Evolutionary conservation across 305 asterid genomes (phyloP).

Genomic region (Stenogyne calaminthoides): DNA sequence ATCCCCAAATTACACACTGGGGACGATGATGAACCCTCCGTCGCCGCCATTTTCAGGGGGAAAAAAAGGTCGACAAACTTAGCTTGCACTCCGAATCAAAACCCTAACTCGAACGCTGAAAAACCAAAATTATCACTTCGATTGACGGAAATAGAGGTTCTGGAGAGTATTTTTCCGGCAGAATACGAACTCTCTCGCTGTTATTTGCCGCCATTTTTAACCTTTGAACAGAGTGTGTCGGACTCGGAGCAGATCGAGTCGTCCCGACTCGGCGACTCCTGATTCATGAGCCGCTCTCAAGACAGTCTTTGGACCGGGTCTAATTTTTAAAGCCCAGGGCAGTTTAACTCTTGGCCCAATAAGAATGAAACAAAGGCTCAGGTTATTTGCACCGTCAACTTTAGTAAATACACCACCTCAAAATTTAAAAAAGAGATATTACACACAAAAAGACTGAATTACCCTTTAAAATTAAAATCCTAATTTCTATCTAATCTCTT

Average conservation of each 20-base stretch:
- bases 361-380: too few species aligned
- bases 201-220: slow-evolving; percentile 40
- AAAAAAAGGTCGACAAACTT: background rate
- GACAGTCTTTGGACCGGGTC: slow-evolving; percentile 18
- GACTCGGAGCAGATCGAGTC: slow-evolving; percentile 2
- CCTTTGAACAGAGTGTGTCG: slow-evolving; percentile 30
- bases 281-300: background rate
- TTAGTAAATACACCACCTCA: too few species aligned
- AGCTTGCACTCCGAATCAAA: slow-evolving; percentile 22
- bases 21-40: slow-evolving; percentile 41
- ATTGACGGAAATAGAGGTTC: background rate
- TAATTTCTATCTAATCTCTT: too few species aligned
- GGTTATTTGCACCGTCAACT: too few species aligned
- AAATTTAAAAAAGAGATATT: too few species aligned
- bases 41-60: slow-evolving; percentile 53
- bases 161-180: slow-evolving; percentile 19
- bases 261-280: background rate
- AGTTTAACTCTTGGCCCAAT: too few species aligned
- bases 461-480: too few species aligned
- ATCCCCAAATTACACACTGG: slow-evolving; percentile 52
- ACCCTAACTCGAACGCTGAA: slow-evolving; percentile 24
- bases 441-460: too few species aligned
- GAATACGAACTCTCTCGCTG: background rate
- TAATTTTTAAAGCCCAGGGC: too few species aligned
- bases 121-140: background rate